A percentile compares a stretch with the other conserved stretches of the same genome.
These are phyloP conservation scores for Trichophyton rubrum DNA, from an alignment of 2,329 filamentous ascomycete genomes.

Conservation along the genomic window DNA sequence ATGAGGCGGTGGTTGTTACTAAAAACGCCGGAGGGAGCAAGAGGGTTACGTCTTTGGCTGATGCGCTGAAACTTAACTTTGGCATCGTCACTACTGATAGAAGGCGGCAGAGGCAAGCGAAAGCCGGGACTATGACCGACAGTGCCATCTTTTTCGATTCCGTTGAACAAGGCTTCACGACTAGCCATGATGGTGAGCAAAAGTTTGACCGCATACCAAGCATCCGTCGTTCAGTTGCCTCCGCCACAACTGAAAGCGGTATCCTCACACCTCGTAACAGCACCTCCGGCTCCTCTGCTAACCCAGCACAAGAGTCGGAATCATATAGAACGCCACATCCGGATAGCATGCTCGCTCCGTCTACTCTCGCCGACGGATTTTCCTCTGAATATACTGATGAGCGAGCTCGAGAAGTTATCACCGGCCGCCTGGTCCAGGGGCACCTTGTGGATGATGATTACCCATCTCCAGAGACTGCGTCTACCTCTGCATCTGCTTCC, in stretches of 20 bases:
- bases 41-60: slow-evolving; percentile 86
- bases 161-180: slow-evolving; percentile 33
- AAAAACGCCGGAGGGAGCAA: slow-evolving; percentile 98
- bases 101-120: slow-evolving; percentile 34
- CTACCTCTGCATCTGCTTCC: slow-evolving; percentile 49
- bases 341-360: background rate
- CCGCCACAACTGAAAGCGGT: background rate
- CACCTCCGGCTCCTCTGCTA: background rate
- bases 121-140: slow-evolving; percentile 52
- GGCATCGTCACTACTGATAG: slow-evolving; percentile 64
- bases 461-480: slow-evolving; percentile 54
- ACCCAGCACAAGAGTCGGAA: background rate
- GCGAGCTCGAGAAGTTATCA: slow-evolving; percentile 77
- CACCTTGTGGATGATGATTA: slow-evolving; percentile 94
- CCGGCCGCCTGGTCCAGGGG: slow-evolving; percentile 79
- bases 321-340: slow-evolving; percentile 1
- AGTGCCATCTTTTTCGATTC: slow-evolving; percentile 66
- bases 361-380: slow-evolving; percentile 3
- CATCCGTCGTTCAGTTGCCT: background rate
- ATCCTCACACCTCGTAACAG: slow-evolving; percentile 1
- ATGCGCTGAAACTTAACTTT: slow-evolving; percentile 93
- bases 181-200: slow-evolving; percentile 13
- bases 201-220: background rate
- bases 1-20: slow-evolving; percentile 82
- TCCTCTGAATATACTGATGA: slow-evolving; percentile 57